Evolutionary conservation across 2,329 filamentous ascomycete species (phyloP), one percentile per base, ranked within the genome.

Genomic region (Geosmithia morbida): DNA sequence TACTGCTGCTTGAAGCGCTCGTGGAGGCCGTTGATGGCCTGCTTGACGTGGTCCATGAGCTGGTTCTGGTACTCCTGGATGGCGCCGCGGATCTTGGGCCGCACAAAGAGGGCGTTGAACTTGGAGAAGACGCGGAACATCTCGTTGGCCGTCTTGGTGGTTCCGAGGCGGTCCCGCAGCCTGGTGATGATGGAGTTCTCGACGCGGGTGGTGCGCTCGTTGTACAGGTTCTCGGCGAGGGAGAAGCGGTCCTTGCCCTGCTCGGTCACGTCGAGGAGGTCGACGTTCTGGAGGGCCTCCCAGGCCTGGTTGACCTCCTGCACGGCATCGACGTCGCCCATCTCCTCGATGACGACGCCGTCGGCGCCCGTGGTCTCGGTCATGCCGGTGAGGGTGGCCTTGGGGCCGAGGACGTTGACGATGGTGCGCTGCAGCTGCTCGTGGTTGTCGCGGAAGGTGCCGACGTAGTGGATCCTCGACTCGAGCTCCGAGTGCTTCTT

Each of bases 111-210:
- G 2, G 92, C 92, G 61, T 99, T 99, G 76, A 99, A 99, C 62
- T 97, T 97, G 47, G 92, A 97, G 63, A 98, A 98, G 51, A 99
- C 92, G 48, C 94, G 85, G 64, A 99, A 99, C 92, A 98, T 99
- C 66, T 98, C 94, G 60, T 94, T 97, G 41, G 92, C 92, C 51
- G 88, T 95, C 72, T 94, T 96, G 13, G 92, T 90, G 7, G 88
- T 95, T 14, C 89, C 92, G 48, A 98, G 75, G 49, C 92, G 85
- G 65, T 98, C 92, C 57, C 92, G 79, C 30, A 98, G 73, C 47
- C 88, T 79, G 33, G 92, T 88, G 61, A 99, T 99, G 64, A 99
- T 98, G 3, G 92, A 96, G 66, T 98, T 98, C 63, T 99, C 92
- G 4, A 99, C 92, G 50, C 92, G 81, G 17, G 92, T 90, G 10